A percentile compares a stretch with the other conserved stretches of the same genome.
Conservation (phyloP, 306 rosid genomes). For the Vachellia pachyceras region DNA sequence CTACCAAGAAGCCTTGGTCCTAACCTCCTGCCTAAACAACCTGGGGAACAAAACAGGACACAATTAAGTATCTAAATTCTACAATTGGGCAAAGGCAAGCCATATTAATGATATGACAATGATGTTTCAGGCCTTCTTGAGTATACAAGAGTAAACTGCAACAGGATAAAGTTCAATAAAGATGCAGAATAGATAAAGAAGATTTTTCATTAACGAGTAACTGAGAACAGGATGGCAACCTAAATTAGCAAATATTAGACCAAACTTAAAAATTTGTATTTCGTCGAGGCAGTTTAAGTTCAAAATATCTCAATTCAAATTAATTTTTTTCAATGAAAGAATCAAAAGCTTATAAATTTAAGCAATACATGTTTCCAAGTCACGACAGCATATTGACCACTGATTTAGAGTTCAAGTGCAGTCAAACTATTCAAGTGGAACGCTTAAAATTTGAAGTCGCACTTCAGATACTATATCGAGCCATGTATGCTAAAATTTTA, state of each 20-base stretch:
- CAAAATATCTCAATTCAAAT: conserved; percentile 7
- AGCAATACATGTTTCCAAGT: background rate
- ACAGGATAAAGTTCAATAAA: background rate
- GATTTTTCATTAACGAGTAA: conserved; percentile 14
- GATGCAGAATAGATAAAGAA: conserved; percentile 21
- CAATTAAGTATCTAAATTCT: conserved; percentile 38
- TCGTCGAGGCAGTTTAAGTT: conserved; percentile 2
- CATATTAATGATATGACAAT: conserved; percentile 4
- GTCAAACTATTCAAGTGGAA: conserved; percentile 19
- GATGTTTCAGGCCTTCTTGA: conserved; percentile 32
- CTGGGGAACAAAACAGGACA: conserved; percentile 59
- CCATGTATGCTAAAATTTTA: conserved; percentile 18
- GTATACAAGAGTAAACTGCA: conserved; percentile 19
- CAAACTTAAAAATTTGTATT: background rate
- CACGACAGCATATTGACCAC: conserved; percentile 28
- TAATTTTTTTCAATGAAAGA: conserved; percentile 27
- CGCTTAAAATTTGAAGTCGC: conserved; percentile 21
- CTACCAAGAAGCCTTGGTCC: conserved; percentile 97
- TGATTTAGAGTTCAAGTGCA: conserved; percentile 25
- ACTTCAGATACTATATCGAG: conserved; percentile 40
- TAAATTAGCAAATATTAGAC: background rate
- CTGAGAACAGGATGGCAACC: conserved; percentile 28
- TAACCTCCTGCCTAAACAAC: conserved; percentile 97
- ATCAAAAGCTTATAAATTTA: conserved; percentile 14
- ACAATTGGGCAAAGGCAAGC: conserved; percentile 21